These are phyloP conservation scores for Zizania latifolia DNA, from an alignment of 176 grass and related monocot genomes.

Conservation along the genomic window DNA sequence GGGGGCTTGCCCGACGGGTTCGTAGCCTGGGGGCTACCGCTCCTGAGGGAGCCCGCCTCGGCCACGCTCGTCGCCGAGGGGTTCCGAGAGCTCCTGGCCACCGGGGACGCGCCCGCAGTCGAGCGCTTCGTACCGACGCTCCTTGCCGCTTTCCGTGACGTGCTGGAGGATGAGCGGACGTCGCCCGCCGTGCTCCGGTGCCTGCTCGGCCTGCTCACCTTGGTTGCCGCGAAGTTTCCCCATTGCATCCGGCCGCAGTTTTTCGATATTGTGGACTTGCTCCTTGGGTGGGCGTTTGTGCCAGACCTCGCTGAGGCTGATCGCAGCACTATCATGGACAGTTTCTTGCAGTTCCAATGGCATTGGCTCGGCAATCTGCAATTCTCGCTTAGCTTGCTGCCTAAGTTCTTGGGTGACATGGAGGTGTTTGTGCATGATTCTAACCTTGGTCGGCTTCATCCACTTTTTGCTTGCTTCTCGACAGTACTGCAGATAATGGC, in stretches of 20 bases:
- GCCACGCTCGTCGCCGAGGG: conserved; percentile 62
- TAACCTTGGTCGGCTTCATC: conserved; percentile 48
- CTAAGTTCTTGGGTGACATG: conserved; percentile 94
- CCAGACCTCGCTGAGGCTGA: conserved; percentile 68
- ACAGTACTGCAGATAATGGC: conserved; percentile 80
- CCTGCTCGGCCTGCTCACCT: conserved; percentile 67
- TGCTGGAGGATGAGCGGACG: conserved; percentile 88
- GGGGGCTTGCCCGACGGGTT: conserved; percentile 71
- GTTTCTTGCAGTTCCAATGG: conserved; percentile 80
- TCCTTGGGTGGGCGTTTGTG: conserved; percentile 87
- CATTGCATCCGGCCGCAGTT: conserved; percentile 83
- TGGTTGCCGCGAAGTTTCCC: conserved; percentile 70
- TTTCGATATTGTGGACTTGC: conserved; percentile 79
- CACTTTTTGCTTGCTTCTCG: conserved; percentile 85
- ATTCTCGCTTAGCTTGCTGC: conserved; percentile 72
- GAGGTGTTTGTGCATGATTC: conserved; percentile 73
- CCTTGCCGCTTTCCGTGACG: conserved; percentile 66
- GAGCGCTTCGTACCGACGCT: conserved; percentile 77
- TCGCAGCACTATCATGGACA: conserved; percentile 73
- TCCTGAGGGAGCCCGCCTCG: conserved; percentile 54
- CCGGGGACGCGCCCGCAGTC: conserved; percentile 45
- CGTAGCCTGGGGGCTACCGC: conserved; percentile 81
- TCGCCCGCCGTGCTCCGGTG: conserved; percentile 67
- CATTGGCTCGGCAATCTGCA: conserved; percentile 86
- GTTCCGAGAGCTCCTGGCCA: conserved; percentile 61